Conservation (phyloP, 2,329 filamentous ascomycete species). For the Leptosphaerulina australis region DNA sequence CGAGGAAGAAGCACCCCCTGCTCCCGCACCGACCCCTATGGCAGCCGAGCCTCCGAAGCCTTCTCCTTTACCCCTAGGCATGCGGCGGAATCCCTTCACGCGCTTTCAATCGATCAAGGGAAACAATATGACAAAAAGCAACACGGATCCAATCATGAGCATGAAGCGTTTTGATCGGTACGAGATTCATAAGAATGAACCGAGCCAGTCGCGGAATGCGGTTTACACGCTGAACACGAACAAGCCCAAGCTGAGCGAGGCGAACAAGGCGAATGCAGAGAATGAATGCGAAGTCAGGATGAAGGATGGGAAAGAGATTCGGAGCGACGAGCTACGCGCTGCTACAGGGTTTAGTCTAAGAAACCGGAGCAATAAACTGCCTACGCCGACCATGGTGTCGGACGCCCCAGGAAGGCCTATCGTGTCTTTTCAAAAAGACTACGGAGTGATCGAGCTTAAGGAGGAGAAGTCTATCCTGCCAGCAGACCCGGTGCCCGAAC, state of each 20-base stretch:
- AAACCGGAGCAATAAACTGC: conserved; percentile 84
- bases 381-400: conserved; percentile 88
- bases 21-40: conserved; percentile 36
- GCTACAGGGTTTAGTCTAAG: conserved; percentile 88
- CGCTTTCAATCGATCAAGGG: conserved; percentile 63
- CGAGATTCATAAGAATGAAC: conserved; percentile 85
- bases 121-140: conserved; percentile 51
- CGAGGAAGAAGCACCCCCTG: conserved; percentile 53
- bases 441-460: conserved; percentile 77
- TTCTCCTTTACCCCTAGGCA: conserved; percentile 53
- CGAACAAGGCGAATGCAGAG: conserved; percentile 37
- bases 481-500: conserved; percentile 7
- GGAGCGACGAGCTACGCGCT: conserved; percentile 83
- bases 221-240: conserved; percentile 73
- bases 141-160: conserved; percentile 54
- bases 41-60: conserved; percentile 40
- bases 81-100: conserved; percentile 70
- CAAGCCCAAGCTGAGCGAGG: conserved; percentile 40
- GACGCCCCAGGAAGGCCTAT: conserved; percentile 89
- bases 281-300: conserved; percentile 55
- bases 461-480: conserved; percentile 45
- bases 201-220: conserved; percentile 80
- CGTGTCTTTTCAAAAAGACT: conserved; percentile 91
- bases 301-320: conserved; percentile 82
- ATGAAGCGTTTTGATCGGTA: conserved; percentile 56